phyloP scores from a whole-genome alignment of 768 basidiomycete genomes.

The Pleurotus platypus region DNA sequence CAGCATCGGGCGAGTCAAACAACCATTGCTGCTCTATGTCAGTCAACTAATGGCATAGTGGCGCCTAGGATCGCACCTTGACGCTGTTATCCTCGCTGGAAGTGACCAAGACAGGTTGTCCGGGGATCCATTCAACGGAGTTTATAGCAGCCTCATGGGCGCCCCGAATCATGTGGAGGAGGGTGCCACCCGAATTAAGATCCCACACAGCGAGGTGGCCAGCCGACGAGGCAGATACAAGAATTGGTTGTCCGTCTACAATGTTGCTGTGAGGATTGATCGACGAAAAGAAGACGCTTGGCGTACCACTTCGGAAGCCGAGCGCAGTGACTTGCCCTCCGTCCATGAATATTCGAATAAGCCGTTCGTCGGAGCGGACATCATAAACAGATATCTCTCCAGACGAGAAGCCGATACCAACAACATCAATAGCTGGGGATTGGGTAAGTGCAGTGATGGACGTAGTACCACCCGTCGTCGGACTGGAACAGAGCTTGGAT shows the following conservation, averaged over 20 bases:
- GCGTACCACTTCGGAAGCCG: conserved; percentile 79
- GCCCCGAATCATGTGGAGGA: conserved; percentile 81
- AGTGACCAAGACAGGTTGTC: conserved; percentile 87
- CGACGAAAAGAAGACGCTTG: conserved; percentile 9
- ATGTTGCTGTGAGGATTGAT: conserved; percentile 3
- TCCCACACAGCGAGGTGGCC: conserved; percentile 96
- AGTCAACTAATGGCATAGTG: conserved; percentile 1
- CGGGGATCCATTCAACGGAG: conserved; percentile 86
- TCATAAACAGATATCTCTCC: conserved; percentile 91
- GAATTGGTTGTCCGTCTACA: conserved; percentile 80
- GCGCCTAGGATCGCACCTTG: conserved; percentile 52
- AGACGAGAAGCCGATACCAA: conserved; percentile 87
- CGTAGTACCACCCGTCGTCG: conserved; percentile 21
- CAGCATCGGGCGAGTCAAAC: conserved; percentile 85
- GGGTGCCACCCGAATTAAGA: conserved; percentile 73
- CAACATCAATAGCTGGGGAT: conserved; percentile 93
- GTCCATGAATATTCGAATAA: conserved; percentile 90
- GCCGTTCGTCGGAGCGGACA: conserved; percentile 81
- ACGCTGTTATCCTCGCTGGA: conserved; percentile 94
- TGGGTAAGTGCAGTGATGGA: conserved; percentile 80
- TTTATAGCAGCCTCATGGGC: conserved; percentile 88
- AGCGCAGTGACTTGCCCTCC: conserved; percentile 74
- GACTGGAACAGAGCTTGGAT: conserved; percentile 37
- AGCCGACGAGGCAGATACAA: conserved; percentile 82
- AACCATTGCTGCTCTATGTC: conserved; percentile 82